phyloP scores from a whole-genome alignment of 164 flowering plant species.

The Tetracentron sinense region DNA sequence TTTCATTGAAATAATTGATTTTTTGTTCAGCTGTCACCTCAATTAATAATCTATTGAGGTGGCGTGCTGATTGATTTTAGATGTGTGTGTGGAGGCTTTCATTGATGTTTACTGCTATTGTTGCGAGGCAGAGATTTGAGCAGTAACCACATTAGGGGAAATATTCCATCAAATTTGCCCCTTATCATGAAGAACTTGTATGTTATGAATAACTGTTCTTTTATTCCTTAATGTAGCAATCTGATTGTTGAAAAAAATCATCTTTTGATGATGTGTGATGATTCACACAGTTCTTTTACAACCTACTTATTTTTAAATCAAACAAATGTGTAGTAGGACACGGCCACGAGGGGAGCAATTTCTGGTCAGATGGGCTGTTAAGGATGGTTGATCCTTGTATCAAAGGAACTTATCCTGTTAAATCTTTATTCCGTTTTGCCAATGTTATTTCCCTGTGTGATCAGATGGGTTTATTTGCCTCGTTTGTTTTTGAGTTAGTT shows the following conservation, averaged over 20 bases:
- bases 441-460: constrained; percentile 63
- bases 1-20: constrained; percentile 3
- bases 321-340: constrained; percentile 27
- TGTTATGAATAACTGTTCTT: constrained; percentile 20
- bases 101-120: constrained; percentile 6
- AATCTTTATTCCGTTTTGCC: constrained; percentile 67
- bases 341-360: constrained; percentile 54
- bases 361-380: constrained; percentile 69
- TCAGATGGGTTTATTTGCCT: constrained; percentile 55
- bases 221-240: neutral
- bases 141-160: constrained; percentile 83
- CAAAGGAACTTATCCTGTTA: constrained; percentile 47
- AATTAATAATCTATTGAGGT: constrained; percentile 56
- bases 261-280: neutral
- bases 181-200: constrained; percentile 63
- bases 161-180: constrained; percentile 71
- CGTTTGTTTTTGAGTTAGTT: neutral
- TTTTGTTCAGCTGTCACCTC: constrained; percentile 45
- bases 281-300: neutral
- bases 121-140: constrained; percentile 63
- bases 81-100: constrained; percentile 17
- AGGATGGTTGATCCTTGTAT: constrained; percentile 70
- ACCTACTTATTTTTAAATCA: neutral
- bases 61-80: no score
- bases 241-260: neutral